A percentile compares a stretch with the other conserved stretches of the same genome.
Conservation (phyloP, 768 basidiomycete species). For the Lactarius sp. region DNA sequence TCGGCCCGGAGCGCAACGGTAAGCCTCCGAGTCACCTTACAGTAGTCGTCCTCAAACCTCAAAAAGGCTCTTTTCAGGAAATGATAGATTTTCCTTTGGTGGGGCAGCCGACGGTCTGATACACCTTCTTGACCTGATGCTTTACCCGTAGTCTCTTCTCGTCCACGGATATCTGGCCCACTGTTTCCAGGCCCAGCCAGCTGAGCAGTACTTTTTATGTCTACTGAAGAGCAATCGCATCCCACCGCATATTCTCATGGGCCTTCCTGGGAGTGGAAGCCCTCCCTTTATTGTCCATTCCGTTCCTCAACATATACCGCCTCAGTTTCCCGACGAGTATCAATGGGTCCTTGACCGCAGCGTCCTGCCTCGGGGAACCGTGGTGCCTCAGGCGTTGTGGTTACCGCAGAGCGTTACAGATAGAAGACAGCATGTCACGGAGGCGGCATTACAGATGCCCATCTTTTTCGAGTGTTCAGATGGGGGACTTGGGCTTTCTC, state of each 20-base stretch:
- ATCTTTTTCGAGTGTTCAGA: background rate
- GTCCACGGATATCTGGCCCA: slow-evolving; percentile 11
- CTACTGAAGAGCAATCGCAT: background rate
- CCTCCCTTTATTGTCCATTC: background rate
- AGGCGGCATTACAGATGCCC: too few species aligned
- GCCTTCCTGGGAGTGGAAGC: background rate
- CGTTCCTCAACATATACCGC: background rate
- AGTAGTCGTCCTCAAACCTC: background rate
- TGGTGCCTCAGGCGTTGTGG: too few species aligned
- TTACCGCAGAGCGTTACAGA: too few species aligned
- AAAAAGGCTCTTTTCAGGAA: too few species aligned
- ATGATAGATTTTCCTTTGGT: background rate
- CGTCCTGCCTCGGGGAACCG: too few species aligned
- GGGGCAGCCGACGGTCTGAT: background rate
- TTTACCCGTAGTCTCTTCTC: background rate
- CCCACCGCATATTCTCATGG: background rate
- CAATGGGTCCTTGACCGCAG: background rate
- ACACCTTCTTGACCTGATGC: background rate
- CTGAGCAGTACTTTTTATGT: too few species aligned
- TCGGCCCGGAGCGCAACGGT: too few species aligned
- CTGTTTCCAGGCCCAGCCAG: background rate
- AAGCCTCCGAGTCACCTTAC: too few species aligned
- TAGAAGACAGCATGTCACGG: too few species aligned
- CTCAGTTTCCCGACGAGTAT: background rate
- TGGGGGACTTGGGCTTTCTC: slow-evolving; percentile 10